phyloP scores from a whole-genome alignment of 1,284 basidiomycete species.

The Phlebopus sp. region DNA sequence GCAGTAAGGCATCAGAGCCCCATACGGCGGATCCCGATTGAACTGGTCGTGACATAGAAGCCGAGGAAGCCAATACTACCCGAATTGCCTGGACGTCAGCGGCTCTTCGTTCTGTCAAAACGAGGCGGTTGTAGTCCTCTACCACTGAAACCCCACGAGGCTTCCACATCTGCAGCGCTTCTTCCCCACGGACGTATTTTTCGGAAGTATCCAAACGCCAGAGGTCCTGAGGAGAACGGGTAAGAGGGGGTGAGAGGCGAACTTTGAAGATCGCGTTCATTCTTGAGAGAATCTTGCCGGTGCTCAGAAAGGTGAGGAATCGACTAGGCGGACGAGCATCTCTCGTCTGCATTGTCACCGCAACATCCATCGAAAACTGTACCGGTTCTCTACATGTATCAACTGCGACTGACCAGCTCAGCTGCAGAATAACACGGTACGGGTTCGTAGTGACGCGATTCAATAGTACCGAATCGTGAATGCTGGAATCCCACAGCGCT shows the following conservation, averaged over 20 bases:
- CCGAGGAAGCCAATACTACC: conserved; percentile 64
- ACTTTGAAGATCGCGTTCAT: conserved; percentile 81
- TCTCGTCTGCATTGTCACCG: conserved; percentile 81
- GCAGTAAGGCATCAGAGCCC: conserved; percentile 60
- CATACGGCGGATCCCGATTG: conserved; percentile 57
- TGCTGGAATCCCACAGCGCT: conserved; percentile 90
- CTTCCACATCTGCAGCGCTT: conserved; percentile 79
- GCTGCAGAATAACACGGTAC: conserved; percentile 77
- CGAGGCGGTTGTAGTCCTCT: conserved; percentile 75
- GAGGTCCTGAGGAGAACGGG: conserved; percentile 83
- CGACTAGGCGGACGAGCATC: conserved; percentile 84
- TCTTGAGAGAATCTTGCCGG: conserved; percentile 71
- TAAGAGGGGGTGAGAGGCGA: conserved; percentile 79
- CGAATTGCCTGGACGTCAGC: conserved; percentile 90
- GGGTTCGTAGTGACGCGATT: conserved; percentile 80
- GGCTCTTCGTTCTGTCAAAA: conserved; percentile 66
- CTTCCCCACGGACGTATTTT: conserved; percentile 92
- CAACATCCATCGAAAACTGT: conserved; percentile 84
- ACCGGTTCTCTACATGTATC: conserved; percentile 82
- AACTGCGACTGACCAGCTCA: conserved; percentile 79
- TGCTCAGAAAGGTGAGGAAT: conserved; percentile 72
- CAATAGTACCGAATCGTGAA: conserved; percentile 84
- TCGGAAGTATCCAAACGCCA: conserved; percentile 94
- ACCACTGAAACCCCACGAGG: conserved; percentile 86
- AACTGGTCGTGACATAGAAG: conserved; percentile 41